Percentiles rank a stretch among this genome's conserved stretches.
Evolutionary conservation across 805 yeast genomes (phyloP).

Genomic region (Debaryomyces castellii): DNA sequence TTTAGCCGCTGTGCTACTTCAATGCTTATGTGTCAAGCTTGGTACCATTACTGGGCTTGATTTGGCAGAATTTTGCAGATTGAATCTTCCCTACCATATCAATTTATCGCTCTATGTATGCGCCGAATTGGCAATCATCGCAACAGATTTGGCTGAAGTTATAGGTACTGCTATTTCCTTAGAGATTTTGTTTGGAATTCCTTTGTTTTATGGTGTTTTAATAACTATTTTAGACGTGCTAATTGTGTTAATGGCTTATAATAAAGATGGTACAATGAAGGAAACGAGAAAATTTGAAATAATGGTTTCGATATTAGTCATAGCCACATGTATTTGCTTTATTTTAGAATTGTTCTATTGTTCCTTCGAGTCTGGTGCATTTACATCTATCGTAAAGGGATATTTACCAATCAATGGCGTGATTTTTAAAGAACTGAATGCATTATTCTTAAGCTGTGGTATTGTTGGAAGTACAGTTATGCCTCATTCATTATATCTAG

Average conservation of each 20-base stretch:
- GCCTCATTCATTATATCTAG: conserved; percentile 47
- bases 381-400: conserved; percentile 53
- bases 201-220: conserved; percentile 79
- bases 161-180: conserved; percentile 96
- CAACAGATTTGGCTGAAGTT: conserved; percentile 95
- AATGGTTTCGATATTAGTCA: conserved; percentile 73
- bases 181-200: conserved; percentile 77
- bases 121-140: conserved; percentile 89
- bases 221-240: conserved; percentile 85
- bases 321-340: conserved; percentile 84
- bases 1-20: conserved; percentile 83
- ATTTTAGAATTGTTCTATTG: conserved; percentile 74
- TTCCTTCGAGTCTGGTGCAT: conserved; percentile 45
- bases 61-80: conserved; percentile 82
- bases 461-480: conserved; percentile 48
- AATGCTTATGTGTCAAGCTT: conserved; percentile 77
- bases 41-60: conserved; percentile 96
- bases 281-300: conserved; percentile 79
- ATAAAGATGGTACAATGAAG: conserved; percentile 77
- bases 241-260: conserved; percentile 81
- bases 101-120: conserved; percentile 66
- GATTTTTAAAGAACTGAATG: conserved; percentile 39
- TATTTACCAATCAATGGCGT: conserved; percentile 58
- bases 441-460: conserved; percentile 44
- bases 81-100: conserved; percentile 62